These are phyloP conservation scores for Septoria petroselini DNA, from an alignment of 2,329 filamentous ascomycete genomes.

Conservation along the genomic window DNA sequence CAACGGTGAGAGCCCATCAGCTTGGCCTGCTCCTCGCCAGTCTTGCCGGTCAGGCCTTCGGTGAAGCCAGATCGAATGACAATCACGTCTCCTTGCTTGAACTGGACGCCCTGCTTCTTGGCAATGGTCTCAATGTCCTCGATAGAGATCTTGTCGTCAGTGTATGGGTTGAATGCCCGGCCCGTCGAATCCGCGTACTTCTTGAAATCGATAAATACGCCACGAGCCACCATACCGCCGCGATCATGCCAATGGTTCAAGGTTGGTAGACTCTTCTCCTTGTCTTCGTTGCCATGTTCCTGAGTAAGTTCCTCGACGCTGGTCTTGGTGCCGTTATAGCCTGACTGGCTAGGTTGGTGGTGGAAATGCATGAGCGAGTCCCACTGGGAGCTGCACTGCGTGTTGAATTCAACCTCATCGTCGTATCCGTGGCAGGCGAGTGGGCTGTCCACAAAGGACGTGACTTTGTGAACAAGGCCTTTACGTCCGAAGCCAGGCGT, in stretches of 20 bases:
- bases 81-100: constrained; percentile 55
- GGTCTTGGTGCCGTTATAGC: constrained; percentile 52
- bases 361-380: constrained; percentile 46
- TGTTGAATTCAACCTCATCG: constrained; percentile 49
- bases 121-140: constrained; percentile 47
- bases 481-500: constrained; percentile 39
- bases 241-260: constrained; percentile 50
- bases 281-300: constrained; percentile 29
- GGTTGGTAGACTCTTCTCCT: constrained; percentile 33
- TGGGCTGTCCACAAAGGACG: constrained; percentile 39
- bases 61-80: constrained; percentile 56
- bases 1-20: constrained; percentile 42
- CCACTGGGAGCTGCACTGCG: constrained; percentile 48
- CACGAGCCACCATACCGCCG: constrained; percentile 55
- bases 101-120: constrained; percentile 43
- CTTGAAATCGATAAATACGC: constrained; percentile 57
- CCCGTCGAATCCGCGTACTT: constrained; percentile 57
- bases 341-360: constrained; percentile 41
- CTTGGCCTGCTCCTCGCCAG: constrained; percentile 40
- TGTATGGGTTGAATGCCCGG: constrained; percentile 56
- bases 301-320: constrained; percentile 31
- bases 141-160: constrained; percentile 45
- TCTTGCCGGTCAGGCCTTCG: constrained; percentile 43
- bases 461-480: constrained; percentile 38
- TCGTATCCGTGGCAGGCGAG: constrained; percentile 41